Conservation (phyloP, 768 basidiomycete genomes). For the Suillus sp. region DNA sequence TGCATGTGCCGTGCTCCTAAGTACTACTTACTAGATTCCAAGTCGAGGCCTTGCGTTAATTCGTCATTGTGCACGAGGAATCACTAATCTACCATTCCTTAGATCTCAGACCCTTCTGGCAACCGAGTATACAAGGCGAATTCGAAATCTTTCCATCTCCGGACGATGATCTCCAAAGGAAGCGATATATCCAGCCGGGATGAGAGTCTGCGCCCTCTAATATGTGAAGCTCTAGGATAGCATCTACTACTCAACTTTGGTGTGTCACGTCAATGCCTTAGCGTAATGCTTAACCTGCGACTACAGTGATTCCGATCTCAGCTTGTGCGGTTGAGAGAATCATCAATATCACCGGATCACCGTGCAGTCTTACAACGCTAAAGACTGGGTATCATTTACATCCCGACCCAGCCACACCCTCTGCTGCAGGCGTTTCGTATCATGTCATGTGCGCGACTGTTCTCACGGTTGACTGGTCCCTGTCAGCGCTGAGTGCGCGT, state of each 20-base stretch:
- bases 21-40: neutral
- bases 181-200: neutral
- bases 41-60: neutral
- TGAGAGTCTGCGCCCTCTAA: neutral
- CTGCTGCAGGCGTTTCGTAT: neutral
- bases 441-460: neutral
- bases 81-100: neutral
- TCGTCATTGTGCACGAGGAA: neutral
- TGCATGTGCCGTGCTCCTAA: neutral
- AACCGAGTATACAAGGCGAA: conserved; percentile 3
- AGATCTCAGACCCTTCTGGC: conserved; percentile 1
- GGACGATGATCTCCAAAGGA: conserved; percentile 3
- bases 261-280: neutral
- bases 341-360: neutral
- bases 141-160: conserved; percentile 1
- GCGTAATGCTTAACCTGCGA: too few relatives aligned
- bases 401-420: neutral
- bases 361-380: neutral
- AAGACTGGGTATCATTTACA: neutral
- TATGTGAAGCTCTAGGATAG: neutral
- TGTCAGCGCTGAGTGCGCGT: neutral
- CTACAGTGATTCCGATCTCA: neutral
- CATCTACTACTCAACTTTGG: neutral
- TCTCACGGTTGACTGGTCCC: neutral
- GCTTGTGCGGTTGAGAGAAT: neutral